Evolutionary conservation across 2,329 filamentous ascomycete species (phyloP).

Genomic region (Ustilaginoidea virens): DNA sequence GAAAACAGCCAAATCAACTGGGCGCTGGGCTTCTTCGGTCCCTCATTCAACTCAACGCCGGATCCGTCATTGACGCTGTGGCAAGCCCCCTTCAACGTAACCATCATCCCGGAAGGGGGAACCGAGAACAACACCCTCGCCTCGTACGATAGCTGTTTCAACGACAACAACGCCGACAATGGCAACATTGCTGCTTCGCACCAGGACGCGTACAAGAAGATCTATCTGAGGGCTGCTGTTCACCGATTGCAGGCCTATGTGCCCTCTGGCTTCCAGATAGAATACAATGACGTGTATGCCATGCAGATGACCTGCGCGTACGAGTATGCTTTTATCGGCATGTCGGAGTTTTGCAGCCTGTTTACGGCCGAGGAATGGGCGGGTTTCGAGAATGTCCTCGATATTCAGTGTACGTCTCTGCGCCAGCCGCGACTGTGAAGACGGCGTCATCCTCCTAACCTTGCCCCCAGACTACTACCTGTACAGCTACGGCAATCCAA

Average conservation of each 20-base stretch:
- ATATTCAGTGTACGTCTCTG: constrained; percentile 28
- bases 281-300: constrained; percentile 31
- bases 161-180: constrained; percentile 18
- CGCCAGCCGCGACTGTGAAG: no score
- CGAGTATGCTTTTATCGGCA: constrained; percentile 32
- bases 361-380: constrained; percentile 56
- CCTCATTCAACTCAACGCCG: constrained; percentile 22
- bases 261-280: constrained; percentile 31
- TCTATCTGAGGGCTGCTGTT: constrained; percentile 28
- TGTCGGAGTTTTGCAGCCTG: constrained; percentile 48
- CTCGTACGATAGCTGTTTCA: constrained; percentile 22
- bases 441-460: no score
- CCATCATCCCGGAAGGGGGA: constrained; percentile 47
- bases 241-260: constrained; percentile 29
- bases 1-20: constrained; percentile 37
- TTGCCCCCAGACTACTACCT: constrained; percentile 54
- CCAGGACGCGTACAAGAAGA: constrained; percentile 26
- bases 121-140: constrained; percentile 57
- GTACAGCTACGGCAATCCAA: constrained; percentile 60
- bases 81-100: constrained; percentile 30
- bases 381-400: constrained; percentile 41
- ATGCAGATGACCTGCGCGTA: constrained; percentile 39
- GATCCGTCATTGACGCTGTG: constrained; percentile 22
- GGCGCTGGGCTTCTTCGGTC: constrained; percentile 36
- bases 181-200: constrained; percentile 23